Evolutionary conservation across 2,329 filamentous ascomycete genomes (phyloP), one percentile per base, ranked within the genome.

Genomic region (Diaporthe velutina): DNA sequence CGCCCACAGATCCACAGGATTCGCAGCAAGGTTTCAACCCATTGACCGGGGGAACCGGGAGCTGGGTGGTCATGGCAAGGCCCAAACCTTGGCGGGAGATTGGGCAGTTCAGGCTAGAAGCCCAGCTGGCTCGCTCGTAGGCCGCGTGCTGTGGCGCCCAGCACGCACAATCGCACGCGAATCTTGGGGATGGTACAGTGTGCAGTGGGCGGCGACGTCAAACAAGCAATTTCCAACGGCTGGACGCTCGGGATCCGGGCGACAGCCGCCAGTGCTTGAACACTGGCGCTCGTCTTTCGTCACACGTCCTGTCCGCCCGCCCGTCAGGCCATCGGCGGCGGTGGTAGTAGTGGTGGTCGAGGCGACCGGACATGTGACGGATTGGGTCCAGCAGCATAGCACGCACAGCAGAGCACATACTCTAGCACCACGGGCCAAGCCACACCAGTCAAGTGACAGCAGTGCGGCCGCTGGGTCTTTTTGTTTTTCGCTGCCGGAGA

Each of bases 1-100:
- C 45, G 64, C 52, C 50, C 52, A 40, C 54, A 74, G 72, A 74
- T 45, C 45, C 64, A 57, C 25, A 66, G 71, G 57, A 54, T 66
- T 66, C 38, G 25, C 52, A 50, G 64, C 64, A 68, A 68, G 64
- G 64, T 68, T 68, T 68, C 48, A 68, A 68, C 64, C 48, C 64
- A 68, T 54, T 54, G 64, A 68, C 64, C 64, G 64, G 64, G 64
- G 64, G 64, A 54, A 19, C 64, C 64, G 64, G 64, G 64, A 68
- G 64, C 48, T 68, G 64, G 64, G 48, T 54, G 48, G 35, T 52
- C 45, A 68, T 33, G 48, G 33, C 64, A 54, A 54, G 64, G 64
- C 64, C 35, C 52, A 67, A 48, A 68, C 42, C 71, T 68, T 66
- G 66, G 66, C 66, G 66, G 45, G 35, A 64, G 33, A 71, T 64